phyloP scores from a whole-genome alignment of 192 early-diverging fungal genomes.

The Chytriomyces confervae region DNA sequence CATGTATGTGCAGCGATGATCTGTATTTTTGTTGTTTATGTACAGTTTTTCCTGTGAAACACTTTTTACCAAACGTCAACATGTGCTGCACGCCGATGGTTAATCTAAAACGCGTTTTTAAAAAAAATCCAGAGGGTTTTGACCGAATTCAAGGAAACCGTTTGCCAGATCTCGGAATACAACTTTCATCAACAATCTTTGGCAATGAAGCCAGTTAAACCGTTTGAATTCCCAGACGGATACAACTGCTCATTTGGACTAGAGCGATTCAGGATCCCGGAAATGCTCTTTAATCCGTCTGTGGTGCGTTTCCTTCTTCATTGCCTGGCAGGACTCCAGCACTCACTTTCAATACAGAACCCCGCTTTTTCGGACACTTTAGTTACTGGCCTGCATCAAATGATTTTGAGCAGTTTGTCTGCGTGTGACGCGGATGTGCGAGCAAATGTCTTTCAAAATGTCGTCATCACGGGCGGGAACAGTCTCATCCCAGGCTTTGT shows the following conservation, averaged over 20 bases:
- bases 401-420: conserved; percentile 55
- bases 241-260: conserved; percentile 83
- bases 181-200: conserved; percentile 67
- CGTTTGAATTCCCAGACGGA: conserved; percentile 95
- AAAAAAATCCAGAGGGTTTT: conserved; percentile 64
- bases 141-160: conserved; percentile 93
- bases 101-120: conserved; percentile 12
- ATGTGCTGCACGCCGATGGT: too few species aligned
- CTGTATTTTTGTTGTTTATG: too few species aligned
- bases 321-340: not conserved
- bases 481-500: conserved; percentile 85
- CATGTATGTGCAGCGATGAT: conserved; percentile 46
- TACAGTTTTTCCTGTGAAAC: too few species aligned
- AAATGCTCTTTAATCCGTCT: conserved; percentile 84
- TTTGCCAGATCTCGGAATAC: conserved; percentile 80
- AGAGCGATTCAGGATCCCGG: conserved; percentile 82
- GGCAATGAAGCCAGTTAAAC: conserved; percentile 71
- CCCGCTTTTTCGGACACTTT: not conserved
- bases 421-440: conserved; percentile 89
- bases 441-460: conserved; percentile 76
- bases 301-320: conserved; percentile 35
- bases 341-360: conserved; percentile 4
- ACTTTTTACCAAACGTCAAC: too few species aligned
- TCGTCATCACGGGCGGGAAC: conserved; percentile 91
- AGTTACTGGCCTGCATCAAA: conserved; percentile 2